Percentiles rank a stretch among this genome's conserved stretches.
Conservation (phyloP, 2,329 filamentous ascomycete genomes). For the Arthrobotrys musiformis region DNA sequence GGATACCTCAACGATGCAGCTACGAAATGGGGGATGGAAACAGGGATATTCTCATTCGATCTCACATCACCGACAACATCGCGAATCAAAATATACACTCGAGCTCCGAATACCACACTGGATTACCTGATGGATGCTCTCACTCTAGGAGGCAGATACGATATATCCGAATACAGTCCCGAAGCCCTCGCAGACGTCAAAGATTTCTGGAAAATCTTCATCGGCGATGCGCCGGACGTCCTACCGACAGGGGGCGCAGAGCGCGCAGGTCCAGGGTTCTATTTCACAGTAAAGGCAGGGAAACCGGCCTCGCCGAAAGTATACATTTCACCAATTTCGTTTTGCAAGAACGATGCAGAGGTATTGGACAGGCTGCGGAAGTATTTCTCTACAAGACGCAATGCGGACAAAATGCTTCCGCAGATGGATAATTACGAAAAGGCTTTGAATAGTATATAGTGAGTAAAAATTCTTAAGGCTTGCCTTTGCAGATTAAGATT, state of each 20-base stretch:
- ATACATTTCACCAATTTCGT: conserved; percentile 58
- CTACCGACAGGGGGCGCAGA: conserved; percentile 56
- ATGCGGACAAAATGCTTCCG: conserved; percentile 36
- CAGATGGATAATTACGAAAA: conserved; percentile 58
- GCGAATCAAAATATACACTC: conserved; percentile 59
- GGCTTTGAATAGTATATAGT: conserved; percentile 57
- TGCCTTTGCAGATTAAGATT: not conserved
- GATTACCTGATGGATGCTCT: conserved; percentile 59
- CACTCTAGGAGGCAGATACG: conserved; percentile 57
- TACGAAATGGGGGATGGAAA: conserved; percentile 57
- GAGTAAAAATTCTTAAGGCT: conserved; percentile 9
- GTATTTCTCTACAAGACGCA: conserved; percentile 56
- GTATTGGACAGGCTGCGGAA: conserved; percentile 56
- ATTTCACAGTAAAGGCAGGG: conserved; percentile 58
- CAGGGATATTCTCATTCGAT: conserved; percentile 59
- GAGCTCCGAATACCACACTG: conserved; percentile 56
- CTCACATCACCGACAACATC: conserved; percentile 56
- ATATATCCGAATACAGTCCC: conserved; percentile 45
- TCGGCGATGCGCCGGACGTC: conserved; percentile 56
- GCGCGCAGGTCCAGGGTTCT: conserved; percentile 58
- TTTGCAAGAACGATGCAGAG: conserved; percentile 58
- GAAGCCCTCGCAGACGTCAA: conserved; percentile 57
- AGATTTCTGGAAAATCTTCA: conserved; percentile 58
- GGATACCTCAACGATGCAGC: conserved; percentile 58
- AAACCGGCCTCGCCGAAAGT: conserved; percentile 58